phyloP scores from a whole-genome alignment of 345 rosid species.

The Adansonia digitata region DNA sequence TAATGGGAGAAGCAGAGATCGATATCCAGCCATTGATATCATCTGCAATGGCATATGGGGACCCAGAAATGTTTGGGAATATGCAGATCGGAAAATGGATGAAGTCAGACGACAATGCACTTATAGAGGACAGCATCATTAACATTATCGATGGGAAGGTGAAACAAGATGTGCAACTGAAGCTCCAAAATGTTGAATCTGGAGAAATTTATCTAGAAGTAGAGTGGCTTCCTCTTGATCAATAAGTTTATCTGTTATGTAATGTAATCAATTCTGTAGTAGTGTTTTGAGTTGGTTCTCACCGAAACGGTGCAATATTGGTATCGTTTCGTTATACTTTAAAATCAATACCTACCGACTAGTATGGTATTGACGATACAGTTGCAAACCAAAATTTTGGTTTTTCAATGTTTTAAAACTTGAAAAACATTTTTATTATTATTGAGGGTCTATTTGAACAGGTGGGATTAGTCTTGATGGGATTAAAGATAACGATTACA shows the following conservation, averaged over 20 bases:
- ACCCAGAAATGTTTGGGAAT: constrained; percentile 79
- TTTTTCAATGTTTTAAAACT: too few species aligned
- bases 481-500: too few species aligned
- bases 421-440: too few species aligned
- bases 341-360: too few species aligned
- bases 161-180: constrained; percentile 60
- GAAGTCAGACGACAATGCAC: constrained; percentile 80
- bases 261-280: too few species aligned
- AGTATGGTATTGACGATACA: too few species aligned
- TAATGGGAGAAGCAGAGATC: constrained; percentile 96
- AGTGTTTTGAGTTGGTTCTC: too few species aligned
- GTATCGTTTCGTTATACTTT: too few species aligned
- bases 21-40: constrained; percentile 88
- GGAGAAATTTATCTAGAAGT: constrained; percentile 74
- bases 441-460: too few species aligned
- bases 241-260: constrained; percentile 26
- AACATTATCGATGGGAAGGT: constrained; percentile 93
- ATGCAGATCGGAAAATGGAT: constrained; percentile 99
- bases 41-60: constrained; percentile 93
- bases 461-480: too few species aligned
- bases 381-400: too few species aligned
- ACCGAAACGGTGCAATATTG: too few species aligned
- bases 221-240: constrained; percentile 81
- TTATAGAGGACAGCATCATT: constrained; percentile 72
- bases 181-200: constrained; percentile 94